phyloP scores from a whole-genome alignment of 2,329 filamentous ascomycete species.

The Colletotrichum neosansevieriae region DNA sequence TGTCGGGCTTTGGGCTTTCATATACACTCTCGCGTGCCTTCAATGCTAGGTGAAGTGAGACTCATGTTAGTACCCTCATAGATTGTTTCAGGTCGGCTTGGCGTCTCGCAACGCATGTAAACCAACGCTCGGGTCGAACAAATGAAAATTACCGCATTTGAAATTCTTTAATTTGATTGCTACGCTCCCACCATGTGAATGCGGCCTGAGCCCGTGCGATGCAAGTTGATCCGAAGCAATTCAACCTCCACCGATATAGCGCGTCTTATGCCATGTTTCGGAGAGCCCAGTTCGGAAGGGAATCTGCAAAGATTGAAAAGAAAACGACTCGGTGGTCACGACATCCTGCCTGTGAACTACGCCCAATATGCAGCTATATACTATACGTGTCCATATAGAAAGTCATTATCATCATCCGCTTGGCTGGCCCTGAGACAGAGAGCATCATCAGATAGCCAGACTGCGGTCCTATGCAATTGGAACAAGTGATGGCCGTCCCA shows the following conservation, averaged over 20 bases:
- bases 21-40: constrained; percentile 18
- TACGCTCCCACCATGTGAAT: background rate
- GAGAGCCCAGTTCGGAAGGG: background rate
- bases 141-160: no score
- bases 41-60: background rate
- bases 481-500: background rate
- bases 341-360: constrained; percentile 3
- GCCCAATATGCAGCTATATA: constrained; percentile 20
- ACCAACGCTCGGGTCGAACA: background rate
- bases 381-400: constrained; percentile 26
- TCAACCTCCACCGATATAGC: constrained; percentile 2
- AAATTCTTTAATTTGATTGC: no score
- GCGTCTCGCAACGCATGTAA: constrained; percentile 14
- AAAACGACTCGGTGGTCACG: constrained; percentile 5
- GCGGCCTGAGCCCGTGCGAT: constrained; percentile 23
- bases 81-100: background rate
- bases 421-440: background rate
- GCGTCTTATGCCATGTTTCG: constrained; percentile 7
- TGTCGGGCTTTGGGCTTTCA: background rate
- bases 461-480: constrained; percentile 2
- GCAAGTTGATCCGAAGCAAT: constrained; percentile 7
- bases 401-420: constrained; percentile 35
- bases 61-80: background rate
- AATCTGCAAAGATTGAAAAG: background rate
- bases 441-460: background rate